Evolutionary conservation across 2,329 filamentous ascomycete genomes (phyloP), one percentile per base, ranked within the genome.

Genomic region (Diaporthe vexans): DNA sequence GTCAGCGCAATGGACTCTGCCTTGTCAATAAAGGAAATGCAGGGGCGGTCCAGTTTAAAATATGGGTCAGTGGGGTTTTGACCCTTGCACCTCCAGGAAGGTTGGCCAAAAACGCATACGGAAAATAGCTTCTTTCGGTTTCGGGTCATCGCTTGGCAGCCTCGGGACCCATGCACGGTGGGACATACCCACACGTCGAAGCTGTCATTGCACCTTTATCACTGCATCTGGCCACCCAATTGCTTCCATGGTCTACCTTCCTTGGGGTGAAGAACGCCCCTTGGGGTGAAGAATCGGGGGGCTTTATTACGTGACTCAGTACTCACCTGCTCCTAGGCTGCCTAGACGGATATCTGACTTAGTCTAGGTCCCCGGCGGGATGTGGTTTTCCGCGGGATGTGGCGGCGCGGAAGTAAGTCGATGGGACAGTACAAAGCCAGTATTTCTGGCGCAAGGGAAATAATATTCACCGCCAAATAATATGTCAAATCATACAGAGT

Each of bases 41-140:
- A 56, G 19, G 52, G 52, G 26, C 9, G 52, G 17, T 26, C 26
- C 15, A 54, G 7, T 29, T 17, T n/a, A 15, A 58, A 37, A n/a
- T 26, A 17, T 33, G 17, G 29, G 29, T 10, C 29, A 6, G 26
- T 56, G 52, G 52, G 29, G 52, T 17, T 13, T 5, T 10, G 9
- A 19, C 7, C 26, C 52, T 56, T 29, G 52, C 52, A 29, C 26
- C 52, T 56, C 21, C 4, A n/a, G 33, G 29, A 17, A 43, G 40
- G 13, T 19, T 43, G 15, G 40, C 40, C 40, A 17, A 17, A 58
- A 9, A 37, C 56, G 29, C 24, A 58, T 58, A 58, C 56, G 56
- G 29, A 58, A 58, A 58, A 58, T 33, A 10, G 17, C 56, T n/a
- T n/a, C 29, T 58, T 58, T 58, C 56, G 56, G 56, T 35, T 33